Percentiles rank a stretch among this genome's conserved stretches.
Conservation (phyloP, 768 basidiomycete genomes). For the Favolaschia claudopus region DNA sequence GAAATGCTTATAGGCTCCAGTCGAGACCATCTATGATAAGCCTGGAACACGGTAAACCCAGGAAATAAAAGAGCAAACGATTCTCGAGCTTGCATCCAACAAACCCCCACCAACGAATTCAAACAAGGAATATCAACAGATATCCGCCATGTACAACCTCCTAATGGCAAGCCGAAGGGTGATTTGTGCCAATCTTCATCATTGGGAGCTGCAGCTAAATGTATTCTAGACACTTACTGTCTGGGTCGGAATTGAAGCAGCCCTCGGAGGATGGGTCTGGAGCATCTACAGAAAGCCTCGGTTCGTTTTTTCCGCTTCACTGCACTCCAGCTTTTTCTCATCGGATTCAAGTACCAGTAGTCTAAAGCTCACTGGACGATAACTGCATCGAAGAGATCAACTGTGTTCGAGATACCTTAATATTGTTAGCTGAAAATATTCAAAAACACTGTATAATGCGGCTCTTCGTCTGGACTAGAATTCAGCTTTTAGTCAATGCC, state of each 20-base stretch:
- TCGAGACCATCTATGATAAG: neutral
- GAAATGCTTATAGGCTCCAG: neutral
- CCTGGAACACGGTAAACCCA: conserved; percentile 3
- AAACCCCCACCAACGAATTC: no score
- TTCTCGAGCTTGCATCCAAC: neutral
- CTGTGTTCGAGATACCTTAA: no score
- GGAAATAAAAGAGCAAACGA: neutral
- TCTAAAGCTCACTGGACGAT: no score
- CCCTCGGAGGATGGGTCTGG: conserved; percentile 2
- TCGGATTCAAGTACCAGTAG: no score
- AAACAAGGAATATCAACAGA: neutral
- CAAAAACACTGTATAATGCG: no score
- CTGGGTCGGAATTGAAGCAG: conserved; percentile 1
- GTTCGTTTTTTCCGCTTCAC: neutral
- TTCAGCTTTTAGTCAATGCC: no score
- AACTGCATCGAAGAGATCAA: no score
- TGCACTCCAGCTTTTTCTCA: no score
- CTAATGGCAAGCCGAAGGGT: conserved; percentile 6
- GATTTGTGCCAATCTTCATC: neutral
- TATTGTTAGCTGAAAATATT: no score
- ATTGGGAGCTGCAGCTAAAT: no score
- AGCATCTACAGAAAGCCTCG: conserved; percentile 1
- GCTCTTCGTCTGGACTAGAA: no score
- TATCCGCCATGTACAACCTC: conserved; percentile 12
- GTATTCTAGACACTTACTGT: conserved; percentile 5